Evolutionary conservation across 1,139 yeast genomes (phyloP).

Genomic region (Pichia cactophila): DNA sequence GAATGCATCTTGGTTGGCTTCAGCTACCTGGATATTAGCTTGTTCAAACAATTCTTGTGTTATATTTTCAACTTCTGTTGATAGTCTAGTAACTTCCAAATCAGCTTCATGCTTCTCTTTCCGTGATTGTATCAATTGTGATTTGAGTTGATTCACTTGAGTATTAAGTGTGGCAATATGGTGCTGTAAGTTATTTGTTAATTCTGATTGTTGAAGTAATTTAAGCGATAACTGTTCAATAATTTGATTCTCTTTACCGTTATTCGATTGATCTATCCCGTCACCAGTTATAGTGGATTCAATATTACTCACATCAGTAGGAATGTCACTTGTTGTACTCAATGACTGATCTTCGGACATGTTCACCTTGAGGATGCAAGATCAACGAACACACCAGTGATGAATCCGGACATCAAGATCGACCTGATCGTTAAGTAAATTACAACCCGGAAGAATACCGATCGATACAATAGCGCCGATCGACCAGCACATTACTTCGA

Average conservation of each 20-base stretch:
- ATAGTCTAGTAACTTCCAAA: conserved; percentile 36
- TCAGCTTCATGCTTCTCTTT: conserved; percentile 37
- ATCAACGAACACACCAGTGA: too few species aligned
- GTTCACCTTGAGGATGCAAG: too few species aligned
- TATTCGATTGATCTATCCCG: neutral
- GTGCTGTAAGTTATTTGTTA: conserved; percentile 20
- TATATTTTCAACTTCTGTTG: conserved; percentile 70
- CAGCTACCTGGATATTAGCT: conserved; percentile 73
- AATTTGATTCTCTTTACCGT: neutral
- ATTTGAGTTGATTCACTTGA: conserved; percentile 25
- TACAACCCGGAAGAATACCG: neutral
- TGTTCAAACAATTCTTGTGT: conserved; percentile 65
- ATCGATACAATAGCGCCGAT: neutral
- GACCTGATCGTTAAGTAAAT: too few species aligned
- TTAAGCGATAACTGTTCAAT: conserved; percentile 21
- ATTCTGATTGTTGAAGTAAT: conserved; percentile 22
- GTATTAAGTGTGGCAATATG: conserved; percentile 31
- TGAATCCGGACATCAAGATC: too few species aligned
- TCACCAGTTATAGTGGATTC: neutral
- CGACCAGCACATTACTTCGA: too few species aligned
- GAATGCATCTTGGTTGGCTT: conserved; percentile 44
- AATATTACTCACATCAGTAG: neutral
- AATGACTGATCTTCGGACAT: neutral
- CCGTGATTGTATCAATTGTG: conserved; percentile 10
- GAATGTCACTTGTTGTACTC: neutral